These are phyloP conservation scores for Penicillium odoratum DNA, from an alignment of 495 filamentous ascomycete genomes.

Conservation along the genomic window DNA sequence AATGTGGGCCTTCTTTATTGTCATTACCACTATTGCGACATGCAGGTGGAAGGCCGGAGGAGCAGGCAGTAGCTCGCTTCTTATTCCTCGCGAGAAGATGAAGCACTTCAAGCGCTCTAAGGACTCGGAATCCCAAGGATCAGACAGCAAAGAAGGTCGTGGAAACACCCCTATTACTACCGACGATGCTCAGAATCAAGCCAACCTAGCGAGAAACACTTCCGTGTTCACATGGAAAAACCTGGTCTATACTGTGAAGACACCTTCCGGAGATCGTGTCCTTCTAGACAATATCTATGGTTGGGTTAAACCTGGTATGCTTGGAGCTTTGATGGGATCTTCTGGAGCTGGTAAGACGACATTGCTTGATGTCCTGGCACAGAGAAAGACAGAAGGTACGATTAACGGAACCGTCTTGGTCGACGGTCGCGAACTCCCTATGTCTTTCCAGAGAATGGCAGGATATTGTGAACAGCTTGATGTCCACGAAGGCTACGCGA, in stretches of 20 bases:
- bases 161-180: conserved; percentile 11
- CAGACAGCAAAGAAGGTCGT: conserved; percentile 19
- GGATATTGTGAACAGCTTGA: conserved; percentile 64
- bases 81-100: conserved; percentile 42
- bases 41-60: conserved; percentile 32
- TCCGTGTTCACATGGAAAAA: conserved; percentile 63
- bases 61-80: conserved; percentile 27
- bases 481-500: conserved; percentile 57
- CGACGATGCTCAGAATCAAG: conserved; percentile 6
- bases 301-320: conserved; percentile 84
- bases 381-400: conserved; percentile 80
- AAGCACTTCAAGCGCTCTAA: conserved; percentile 19
- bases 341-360: conserved; percentile 67
- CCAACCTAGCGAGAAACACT: conserved; percentile 46
- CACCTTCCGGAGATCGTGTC: conserved; percentile 39
- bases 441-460: conserved; percentile 73
- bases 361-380: conserved; percentile 50
- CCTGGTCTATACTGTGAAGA: conserved; percentile 54
- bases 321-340: conserved; percentile 72
- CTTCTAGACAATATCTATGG: conserved; percentile 80
- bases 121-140: conserved; percentile 27
- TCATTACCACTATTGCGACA: conserved; percentile 34
- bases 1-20: conserved; percentile 41
- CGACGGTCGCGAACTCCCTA: conserved; percentile 71
- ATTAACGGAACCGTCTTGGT: conserved; percentile 85